Evolutionary conservation across 2,329 filamentous ascomycete species (phyloP), one percentile per base, ranked within the genome.

Genomic region (Stromatinia cepivora): DNA sequence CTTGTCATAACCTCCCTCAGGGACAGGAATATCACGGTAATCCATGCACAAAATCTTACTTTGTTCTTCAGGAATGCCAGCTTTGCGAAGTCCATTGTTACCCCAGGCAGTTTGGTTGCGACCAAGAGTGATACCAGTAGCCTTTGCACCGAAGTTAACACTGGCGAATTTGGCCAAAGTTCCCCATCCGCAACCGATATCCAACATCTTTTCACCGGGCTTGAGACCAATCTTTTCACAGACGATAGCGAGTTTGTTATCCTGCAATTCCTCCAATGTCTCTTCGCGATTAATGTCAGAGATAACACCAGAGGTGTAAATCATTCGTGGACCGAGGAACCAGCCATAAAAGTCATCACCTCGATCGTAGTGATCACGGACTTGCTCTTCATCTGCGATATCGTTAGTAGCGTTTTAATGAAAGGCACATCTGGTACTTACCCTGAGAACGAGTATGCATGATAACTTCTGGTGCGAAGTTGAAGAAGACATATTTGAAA

Each of bases 331-430:
- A 72, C 95, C 95, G 73, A 98, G 88, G 87, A 98, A 98, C 93
- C 94, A 99, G 80, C 88, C 91, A 85, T 99, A 99, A 84, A 97
- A 97, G 82, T 98, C 95, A 80, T 99, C 93, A 79, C 95, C 95
- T 74, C 93, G 90, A 86, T 98, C 95, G 82, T 99, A 99, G 84
- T 97, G 93, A 81, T 94, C 93, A 79, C 94, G 93, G 69, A 98
- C 94, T 83, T 98, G 95, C 82, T 98, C 94, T 86, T 97, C 94
- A 76, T 98, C 94, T 93, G 74, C 48, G 58, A 63, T 17, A 53
- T 39, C n/a, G 53, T 73, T 81, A 75, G 82, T 76, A 70, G 70
- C 28, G n/a, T 54, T 31, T 50, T 53, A 7, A 28, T 2, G 13
- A 9, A 56, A 20, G 11, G 13, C 17, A 58, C 1, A 15, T 20